Evolutionary conservation across 2,329 filamentous ascomycete genomes (phyloP).

Genomic region (Graphilbum fragrans): DNA sequence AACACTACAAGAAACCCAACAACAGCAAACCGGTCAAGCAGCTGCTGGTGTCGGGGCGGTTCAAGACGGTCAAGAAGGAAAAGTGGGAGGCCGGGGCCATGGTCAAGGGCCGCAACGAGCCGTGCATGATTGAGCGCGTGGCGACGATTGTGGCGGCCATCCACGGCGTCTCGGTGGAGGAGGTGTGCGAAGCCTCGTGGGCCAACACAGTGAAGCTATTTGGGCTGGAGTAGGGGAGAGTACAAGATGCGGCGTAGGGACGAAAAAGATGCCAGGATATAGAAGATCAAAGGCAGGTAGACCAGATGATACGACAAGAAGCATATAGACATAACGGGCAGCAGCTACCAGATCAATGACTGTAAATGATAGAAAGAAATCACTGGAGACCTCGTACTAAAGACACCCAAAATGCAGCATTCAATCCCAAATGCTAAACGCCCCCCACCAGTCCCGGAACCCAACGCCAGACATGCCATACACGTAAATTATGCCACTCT

Average conservation of each 20-base stretch:
- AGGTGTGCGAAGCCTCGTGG: slow-evolving; percentile 81
- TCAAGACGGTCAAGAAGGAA: slow-evolving; percentile 88
- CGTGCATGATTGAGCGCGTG: slow-evolving; percentile 73
- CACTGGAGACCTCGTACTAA: too few relatives aligned
- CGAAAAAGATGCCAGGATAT: not conserved
- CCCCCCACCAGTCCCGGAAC: too few relatives aligned
- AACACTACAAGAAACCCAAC: not conserved
- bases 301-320: not conserved
- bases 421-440: too few relatives aligned
- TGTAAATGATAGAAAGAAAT: too few relatives aligned
- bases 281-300: too few relatives aligned
- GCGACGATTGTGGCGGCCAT: slow-evolving; percentile 82
- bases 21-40: slow-evolving; percentile 29
- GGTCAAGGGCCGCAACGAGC: slow-evolving; percentile 93
- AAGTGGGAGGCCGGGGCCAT: slow-evolving; percentile 79
- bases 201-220: slow-evolving; percentile 72
- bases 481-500: too few relatives aligned
- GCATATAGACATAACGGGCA: not conserved
- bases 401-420: too few relatives aligned
- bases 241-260: slow-evolving; percentile 10
- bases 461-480: too few relatives aligned
- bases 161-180: slow-evolving; percentile 66
- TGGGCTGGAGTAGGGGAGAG: slow-evolving; percentile 50
- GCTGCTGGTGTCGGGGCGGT: slow-evolving; percentile 56
- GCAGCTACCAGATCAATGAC: too few relatives aligned